Evolutionary conservation across 768 basidiomycete species (phyloP), one percentile per base, ranked within the genome.

Genomic region (Suillus hirtellus): DNA sequence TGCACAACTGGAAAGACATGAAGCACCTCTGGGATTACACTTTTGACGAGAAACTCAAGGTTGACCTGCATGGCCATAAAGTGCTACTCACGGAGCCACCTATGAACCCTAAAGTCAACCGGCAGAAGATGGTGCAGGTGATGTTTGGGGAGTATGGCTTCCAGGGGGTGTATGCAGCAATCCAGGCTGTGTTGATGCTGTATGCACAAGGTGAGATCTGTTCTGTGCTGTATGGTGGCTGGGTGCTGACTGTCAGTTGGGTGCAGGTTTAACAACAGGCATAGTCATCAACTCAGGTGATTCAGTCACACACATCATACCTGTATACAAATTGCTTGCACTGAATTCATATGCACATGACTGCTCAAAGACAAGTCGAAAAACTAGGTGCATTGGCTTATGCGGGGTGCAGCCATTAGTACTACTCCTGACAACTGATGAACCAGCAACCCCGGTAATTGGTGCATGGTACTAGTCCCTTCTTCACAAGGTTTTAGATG

Each of bases 81-180:
- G 85, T 99, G 44, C 77, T 99, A 65, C 83, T 99, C 70, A 99
- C 97, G 0, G 97, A 99, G 76, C 97, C 97, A 17, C 97, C 97
- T 37, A 99, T 99, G 96, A 99, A 99, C 78, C 97, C 97, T 4
- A 93, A 89, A 73, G 89, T 78, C 66, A 99, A 99, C 77, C 78
- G 97, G 70, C 89, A 95, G 76, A 81, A 85, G 75, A 98, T 99
- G 95, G 90, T 89, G 62, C 90, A 99, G 76, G 93, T 98, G 72
- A 99, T 99, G 97, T 98, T 99, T 73, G 97, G 99, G 80, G 92
- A 96, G 66, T 99, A 98, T 76, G 95, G 93, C 3, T 98, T 99
- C 71, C 88, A 88, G 19, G 93, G 94, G 0, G 94, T 99, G 63
- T 99, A 99, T 76, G 89, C 99, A 2, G 97, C 97, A n/a, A 98